These are phyloP conservation scores for Calophaca sinica DNA, from an alignment of 306 rosid genomes.

Conservation along the genomic window DNA sequence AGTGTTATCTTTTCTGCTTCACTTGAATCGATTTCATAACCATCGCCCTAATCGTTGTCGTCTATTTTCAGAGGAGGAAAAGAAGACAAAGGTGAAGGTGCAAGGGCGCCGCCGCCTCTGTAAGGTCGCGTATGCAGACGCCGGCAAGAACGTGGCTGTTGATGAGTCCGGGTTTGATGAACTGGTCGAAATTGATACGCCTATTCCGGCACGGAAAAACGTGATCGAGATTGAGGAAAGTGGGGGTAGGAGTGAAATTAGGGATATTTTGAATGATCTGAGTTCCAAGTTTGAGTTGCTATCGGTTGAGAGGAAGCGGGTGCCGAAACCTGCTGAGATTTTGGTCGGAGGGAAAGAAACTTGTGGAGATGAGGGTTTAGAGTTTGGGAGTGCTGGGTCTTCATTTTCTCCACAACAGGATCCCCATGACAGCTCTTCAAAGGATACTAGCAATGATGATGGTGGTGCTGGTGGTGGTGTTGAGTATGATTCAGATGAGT, in stretches of 20 bases:
- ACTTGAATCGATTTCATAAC: neutral
- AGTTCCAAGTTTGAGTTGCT: slow-evolving; percentile 73
- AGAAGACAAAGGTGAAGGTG: slow-evolving; percentile 66
- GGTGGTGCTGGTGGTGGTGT: slow-evolving; percentile 3
- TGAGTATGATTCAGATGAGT: slow-evolving; percentile 49
- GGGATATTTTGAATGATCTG: slow-evolving; percentile 78
- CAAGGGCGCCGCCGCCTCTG: slow-evolving; percentile 86
- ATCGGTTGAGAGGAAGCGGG: slow-evolving; percentile 69
- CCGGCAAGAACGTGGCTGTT: slow-evolving; percentile 31
- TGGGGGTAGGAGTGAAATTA: slow-evolving; percentile 68
- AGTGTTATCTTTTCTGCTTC: neutral
- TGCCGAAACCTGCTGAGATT: slow-evolving; percentile 45
- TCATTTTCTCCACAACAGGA: slow-evolving; percentile 60
- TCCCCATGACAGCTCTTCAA: slow-evolving; percentile 45
- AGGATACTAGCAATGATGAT: slow-evolving; percentile 36
- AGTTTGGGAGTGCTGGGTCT: slow-evolving; percentile 63
- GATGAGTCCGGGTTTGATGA: slow-evolving; percentile 53
- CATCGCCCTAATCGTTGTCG: neutral
- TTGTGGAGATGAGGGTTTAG: slow-evolving; percentile 46
- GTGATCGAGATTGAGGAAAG: slow-evolving; percentile 39
- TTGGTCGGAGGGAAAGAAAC: slow-evolving; percentile 35
- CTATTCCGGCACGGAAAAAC: slow-evolving; percentile 36
- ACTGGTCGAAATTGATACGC: slow-evolving; percentile 68
- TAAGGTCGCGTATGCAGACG: slow-evolving; percentile 57
- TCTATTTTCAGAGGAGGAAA: slow-evolving; percentile 49